These are phyloP conservation scores for Kodamaea kaohsiungensis DNA, from an alignment of 805 yeast species.

Conservation along the genomic window DNA sequence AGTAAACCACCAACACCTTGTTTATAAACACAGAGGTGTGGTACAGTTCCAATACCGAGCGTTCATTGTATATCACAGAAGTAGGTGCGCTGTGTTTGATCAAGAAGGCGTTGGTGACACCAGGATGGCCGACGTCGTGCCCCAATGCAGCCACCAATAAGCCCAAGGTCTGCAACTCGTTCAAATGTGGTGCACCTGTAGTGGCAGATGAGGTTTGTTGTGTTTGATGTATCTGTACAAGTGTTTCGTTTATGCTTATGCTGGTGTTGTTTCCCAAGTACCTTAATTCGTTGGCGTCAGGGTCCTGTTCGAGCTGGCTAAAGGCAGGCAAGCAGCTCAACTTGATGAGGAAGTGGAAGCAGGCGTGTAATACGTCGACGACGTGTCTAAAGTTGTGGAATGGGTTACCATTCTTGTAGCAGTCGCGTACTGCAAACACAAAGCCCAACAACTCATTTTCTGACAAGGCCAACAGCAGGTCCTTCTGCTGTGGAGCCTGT, in stretches of 20 bases:
- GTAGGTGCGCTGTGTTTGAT: conserved; percentile 60
- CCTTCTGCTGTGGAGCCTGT: conserved; percentile 18
- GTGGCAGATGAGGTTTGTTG: not conserved
- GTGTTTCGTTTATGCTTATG: not conserved
- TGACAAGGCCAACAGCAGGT: conserved; percentile 12
- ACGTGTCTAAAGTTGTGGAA: conserved; percentile 97
- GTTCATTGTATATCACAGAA: conserved; percentile 58
- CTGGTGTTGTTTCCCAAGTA: not conserved
- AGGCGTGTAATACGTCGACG: conserved; percentile 91
- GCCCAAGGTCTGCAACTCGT: conserved; percentile 51
- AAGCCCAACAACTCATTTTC: conserved; percentile 55
- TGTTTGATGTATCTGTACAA: not conserved
- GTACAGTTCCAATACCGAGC: conserved; percentile 78
- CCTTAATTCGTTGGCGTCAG: conserved; percentile 28
- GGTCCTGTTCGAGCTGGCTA: conserved; percentile 35
- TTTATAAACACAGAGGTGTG: conserved; percentile 67
- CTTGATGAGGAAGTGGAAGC: conserved; percentile 61
- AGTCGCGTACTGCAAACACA: conserved; percentile 67
- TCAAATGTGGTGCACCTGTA: conserved; percentile 21
- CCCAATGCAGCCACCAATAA: conserved; percentile 83
- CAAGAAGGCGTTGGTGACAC: conserved; percentile 81
- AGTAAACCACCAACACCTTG: conserved; percentile 32
- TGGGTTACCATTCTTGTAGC: conserved; percentile 82
- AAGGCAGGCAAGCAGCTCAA: conserved; percentile 41
- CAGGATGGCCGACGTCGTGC: conserved; percentile 97